Percentiles rank a stretch among this genome's conserved stretches.
Conservation (phyloP, 352 stramenopile species). For the Pythium myriotylum region DNA sequence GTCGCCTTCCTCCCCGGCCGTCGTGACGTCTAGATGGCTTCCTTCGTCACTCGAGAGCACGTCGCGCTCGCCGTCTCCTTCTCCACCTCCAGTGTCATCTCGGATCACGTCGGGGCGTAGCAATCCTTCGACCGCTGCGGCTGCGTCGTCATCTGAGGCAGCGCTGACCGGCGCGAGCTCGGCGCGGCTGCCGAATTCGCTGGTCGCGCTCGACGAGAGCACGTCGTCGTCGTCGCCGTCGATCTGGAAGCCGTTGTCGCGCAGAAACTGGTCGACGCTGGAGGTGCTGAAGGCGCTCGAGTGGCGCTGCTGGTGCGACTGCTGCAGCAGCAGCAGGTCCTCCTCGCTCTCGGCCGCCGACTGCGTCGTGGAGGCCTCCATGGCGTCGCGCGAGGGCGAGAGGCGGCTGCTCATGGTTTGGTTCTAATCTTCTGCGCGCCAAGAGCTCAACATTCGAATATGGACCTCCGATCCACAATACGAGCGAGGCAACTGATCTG, state of each 20-base stretch:
- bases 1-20: conserved; percentile 36
- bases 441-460: conserved; percentile 1
- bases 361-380: conserved; percentile 25
- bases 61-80: conserved; percentile 34
- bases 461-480: neutral
- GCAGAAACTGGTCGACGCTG: conserved; percentile 81
- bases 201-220: conserved; percentile 34
- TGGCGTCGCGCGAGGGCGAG: conserved; percentile 6
- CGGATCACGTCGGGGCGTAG: conserved; percentile 9
- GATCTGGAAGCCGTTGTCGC: conserved; percentile 74
- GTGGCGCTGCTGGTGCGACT: conserved; percentile 17
- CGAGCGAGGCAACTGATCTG: neutral
- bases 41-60: conserved; percentile 40
- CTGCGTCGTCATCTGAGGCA: neutral
- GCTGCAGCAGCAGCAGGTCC: conserved; percentile 21
- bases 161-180: neutral
- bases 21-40: conserved; percentile 25
- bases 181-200: conserved; percentile 5
- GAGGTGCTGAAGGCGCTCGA: conserved; percentile 55
- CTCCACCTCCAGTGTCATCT: conserved; percentile 17
- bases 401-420: conserved; percentile 6
- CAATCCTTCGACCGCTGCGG: conserved; percentile 7
- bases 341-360: conserved; percentile 37
- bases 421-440: neutral
- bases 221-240: conserved; percentile 35